phyloP scores from a whole-genome alignment of 2,329 filamentous ascomycete genomes.

The Diaporthe citriasiana region DNA sequence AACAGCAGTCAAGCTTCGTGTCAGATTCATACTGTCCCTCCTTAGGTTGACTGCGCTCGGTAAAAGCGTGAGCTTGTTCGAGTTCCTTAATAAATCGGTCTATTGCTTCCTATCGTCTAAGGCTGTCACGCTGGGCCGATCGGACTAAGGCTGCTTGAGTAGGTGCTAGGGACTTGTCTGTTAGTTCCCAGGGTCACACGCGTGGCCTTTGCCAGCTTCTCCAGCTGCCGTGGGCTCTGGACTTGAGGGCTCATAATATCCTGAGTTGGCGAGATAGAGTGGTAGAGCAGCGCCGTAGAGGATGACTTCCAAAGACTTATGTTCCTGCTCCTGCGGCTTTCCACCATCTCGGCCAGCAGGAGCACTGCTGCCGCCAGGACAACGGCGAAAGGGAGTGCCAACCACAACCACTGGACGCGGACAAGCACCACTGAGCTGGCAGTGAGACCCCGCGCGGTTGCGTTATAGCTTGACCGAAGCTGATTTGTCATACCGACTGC shows the following conservation, averaged over 20 bases:
- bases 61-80: neutral
- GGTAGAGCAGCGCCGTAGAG: slow-evolving; percentile 7
- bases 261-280: neutral
- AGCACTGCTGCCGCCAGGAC: slow-evolving; percentile 13
- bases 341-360: slow-evolving; percentile 6
- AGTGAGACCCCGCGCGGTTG: neutral
- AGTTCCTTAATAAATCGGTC: neutral
- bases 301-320: slow-evolving; percentile 18
- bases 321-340: slow-evolving; percentile 9
- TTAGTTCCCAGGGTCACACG: neutral
- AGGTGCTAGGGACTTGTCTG: neutral
- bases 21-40: too few relatives aligned
- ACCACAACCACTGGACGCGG: slow-evolving; percentile 12
- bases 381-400: slow-evolving; percentile 10
- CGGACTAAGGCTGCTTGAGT: neutral
- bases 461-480: neutral
- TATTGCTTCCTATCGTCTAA: neutral
- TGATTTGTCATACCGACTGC: neutral
- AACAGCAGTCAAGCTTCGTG: too few relatives aligned
- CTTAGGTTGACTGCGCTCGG: neutral
- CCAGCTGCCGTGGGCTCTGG: slow-evolving; percentile 2
- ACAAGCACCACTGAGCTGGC: slow-evolving; percentile 8
- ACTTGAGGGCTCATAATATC: neutral
- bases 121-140: neutral
- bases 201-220: slow-evolving; percentile 11